Base-by-base conservation (phyloP, 306 rosid species). In the Quercus suber region DNA sequence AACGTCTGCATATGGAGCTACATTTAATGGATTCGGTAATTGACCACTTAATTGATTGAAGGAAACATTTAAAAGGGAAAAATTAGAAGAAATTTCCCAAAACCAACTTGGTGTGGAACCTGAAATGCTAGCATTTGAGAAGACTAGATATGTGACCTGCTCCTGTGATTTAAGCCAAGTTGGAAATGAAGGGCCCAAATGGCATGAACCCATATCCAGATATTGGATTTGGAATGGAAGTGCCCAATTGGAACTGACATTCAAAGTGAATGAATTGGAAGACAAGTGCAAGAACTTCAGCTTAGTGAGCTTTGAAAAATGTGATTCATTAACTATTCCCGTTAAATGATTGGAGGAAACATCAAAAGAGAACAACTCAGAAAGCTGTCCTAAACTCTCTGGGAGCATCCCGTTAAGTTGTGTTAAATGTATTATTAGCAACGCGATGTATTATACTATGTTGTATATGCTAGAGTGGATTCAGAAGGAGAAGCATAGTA, bases 181-280 rank as follows among this genome's bases (percentile, higher is more conserved):
- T 23, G 93, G 93, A 79, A 89, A 85, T 17, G 73, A 77, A 55
- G 84, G 81, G 23, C 89, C 88, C 64, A 87, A 69, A 82, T 37
- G 25, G 55, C 90, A 87, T 23, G 87, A 87, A 57, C 84, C 82
- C 81, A 87, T 70, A 3, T 5, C 13, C 15, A 87, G 76, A 55
- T 17, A 0, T 13, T 2, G 0, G 12, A 76, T 52, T 75, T 77
- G 88, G 45, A 87, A 87, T n/a, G 84, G 85, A 17, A 88, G 87
- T 9, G 61, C 13, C 93, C 92, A 81, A 65, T 79, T 60, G 8
- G 82, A 78, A 55, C 77, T 81, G 58, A 85, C 52, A 25, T 76
- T 83, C 17, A 85, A 18, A 41, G 19, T 60, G 11, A 87, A 72
- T 35, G 93, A 87, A 79, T 83, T 89, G 33, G 73, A 83, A 25